Evolutionary conservation across 2,329 filamentous ascomycete species (phyloP).

Genomic region (Ophiostoma sp.): DNA sequence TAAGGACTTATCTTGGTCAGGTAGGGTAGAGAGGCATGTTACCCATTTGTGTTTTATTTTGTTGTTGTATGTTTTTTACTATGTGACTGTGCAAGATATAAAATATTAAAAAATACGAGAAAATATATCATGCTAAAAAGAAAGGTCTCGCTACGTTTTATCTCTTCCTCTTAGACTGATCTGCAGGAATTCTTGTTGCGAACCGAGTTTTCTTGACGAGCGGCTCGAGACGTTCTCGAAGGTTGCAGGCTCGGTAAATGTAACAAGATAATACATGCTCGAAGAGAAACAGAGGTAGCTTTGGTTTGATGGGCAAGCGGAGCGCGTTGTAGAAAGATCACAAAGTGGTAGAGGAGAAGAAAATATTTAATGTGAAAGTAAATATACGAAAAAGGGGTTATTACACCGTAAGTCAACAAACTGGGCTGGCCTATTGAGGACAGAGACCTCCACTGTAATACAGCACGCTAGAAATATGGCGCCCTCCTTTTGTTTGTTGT

Average conservation of each 20-base stretch:
- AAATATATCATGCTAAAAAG: not conserved
- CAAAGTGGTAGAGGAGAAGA: not conserved
- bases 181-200: slow-evolving; percentile 1
- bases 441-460: too few species aligned
- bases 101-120: not conserved
- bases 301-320: not conserved
- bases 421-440: too few species aligned
- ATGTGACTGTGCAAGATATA: not conserved
- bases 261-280: not conserved
- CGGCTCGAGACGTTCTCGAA: slow-evolving; percentile 1
- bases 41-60: not conserved
- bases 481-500: not conserved
- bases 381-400: not conserved
- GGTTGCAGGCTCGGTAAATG: not conserved
- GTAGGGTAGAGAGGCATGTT: slow-evolving; percentile 9
- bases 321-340: not conserved
- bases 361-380: not conserved
- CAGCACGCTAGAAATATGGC: too few species aligned
- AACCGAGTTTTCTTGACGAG: not conserved
- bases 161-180: not conserved
- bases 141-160: not conserved
- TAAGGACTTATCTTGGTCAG: not conserved
- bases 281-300: not conserved
- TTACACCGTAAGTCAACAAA: too few species aligned
- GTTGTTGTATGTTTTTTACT: not conserved